Evolutionary conservation across 768 basidiomycete genomes (phyloP), one percentile per base, ranked within the genome.

Genomic region (Exsudoporus frostii): DNA sequence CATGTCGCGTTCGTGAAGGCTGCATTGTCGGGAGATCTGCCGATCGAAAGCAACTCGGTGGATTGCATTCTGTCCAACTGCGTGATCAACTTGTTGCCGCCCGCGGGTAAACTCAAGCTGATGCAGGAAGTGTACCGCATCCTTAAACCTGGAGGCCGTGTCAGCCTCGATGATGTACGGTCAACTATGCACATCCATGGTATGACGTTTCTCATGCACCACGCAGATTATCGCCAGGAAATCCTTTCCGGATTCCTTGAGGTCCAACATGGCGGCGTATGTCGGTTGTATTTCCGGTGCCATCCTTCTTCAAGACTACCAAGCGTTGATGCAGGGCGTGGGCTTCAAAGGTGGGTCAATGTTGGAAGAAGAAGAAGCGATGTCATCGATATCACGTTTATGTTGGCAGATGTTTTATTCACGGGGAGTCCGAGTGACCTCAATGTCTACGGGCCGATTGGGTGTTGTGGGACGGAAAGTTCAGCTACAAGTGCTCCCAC

Each of bases 1-100:
- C 74, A 74, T 5, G 79, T 80, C 25, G 67, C 76, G 0, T 83
- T 84, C 56, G 73, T 80, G 4, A 68, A 79, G 22, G 69, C 75
- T 0, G 59, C 66, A 2, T 62, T 81, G 24, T 72, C 73, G 0
- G 73, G 76, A 20, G 61, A 74, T 7, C 66, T 83, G 2, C 84
- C 82, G 1, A 73, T 84, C 49, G 63, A 68, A 38, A 72, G 77
- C 5, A 64, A 71, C 48, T 73, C 80, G 0, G 72, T 83, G 17
- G 80, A 85, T 55, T 83, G 79, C 52, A 67, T 85, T 15, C 56
- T 83, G 7, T 82, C 81, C 7, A 85, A 82, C 61, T 83, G 82
- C 48, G 80, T 82, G 4, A 64, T 83, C 61, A 81, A 83, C 58
- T 63, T 81, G 2, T 57, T 83, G 7, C 76, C 80, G 0, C 49